Evolutionary conservation across 2,329 filamentous ascomycete species (phyloP), one percentile per base, ranked within the genome.

Genomic region (Colletotrichum lupini): DNA sequence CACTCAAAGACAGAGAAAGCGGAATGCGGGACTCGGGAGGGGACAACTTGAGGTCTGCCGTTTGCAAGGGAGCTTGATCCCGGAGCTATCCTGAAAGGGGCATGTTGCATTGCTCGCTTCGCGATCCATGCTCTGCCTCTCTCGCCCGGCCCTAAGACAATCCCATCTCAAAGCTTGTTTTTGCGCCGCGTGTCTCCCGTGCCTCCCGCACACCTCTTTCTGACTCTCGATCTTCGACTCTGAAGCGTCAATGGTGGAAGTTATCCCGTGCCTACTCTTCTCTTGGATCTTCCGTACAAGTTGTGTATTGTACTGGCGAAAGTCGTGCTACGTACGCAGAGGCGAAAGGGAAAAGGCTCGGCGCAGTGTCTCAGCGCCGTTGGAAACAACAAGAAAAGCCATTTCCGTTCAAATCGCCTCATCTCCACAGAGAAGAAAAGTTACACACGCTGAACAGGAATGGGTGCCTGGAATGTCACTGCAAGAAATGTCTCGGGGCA

Each of bases 51-150:
- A 55, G 26, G n/a, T 32, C 24, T 37, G 59, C 66, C 26, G 49
- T 65, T 60, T 59, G 62, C 63, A 35, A 68, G 58, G 58, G 37
- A 59, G 69, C 64, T 72, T 24, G 28, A 63, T 58, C 52, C 69
- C 22, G 24, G 64, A 59, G 35, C 68, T 56, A 24, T 42, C 63
- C 49, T 37, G 9, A 62, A 46, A 53, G 58, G 32, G 46, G 26
- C 59, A 55, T 53, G 65, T n/a, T 24, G 63, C 62, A 68, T 35
- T 57, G 57, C 68, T 52, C 68, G 59, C 58, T 22, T n/a, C 52
- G 68, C 26, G 66, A 59, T 55, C 58, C 64, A 61, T 72, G 64
- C 49, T 53, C 55, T 30, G 7, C 28, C 19, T 16, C n/a, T 59
- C 26, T n/a, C 52, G 46, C 46, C n/a, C 60, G 32, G 19, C 28